Conservation (phyloP, 176 grass and related monocot genomes). For the Melocanna baccifera region DNA sequence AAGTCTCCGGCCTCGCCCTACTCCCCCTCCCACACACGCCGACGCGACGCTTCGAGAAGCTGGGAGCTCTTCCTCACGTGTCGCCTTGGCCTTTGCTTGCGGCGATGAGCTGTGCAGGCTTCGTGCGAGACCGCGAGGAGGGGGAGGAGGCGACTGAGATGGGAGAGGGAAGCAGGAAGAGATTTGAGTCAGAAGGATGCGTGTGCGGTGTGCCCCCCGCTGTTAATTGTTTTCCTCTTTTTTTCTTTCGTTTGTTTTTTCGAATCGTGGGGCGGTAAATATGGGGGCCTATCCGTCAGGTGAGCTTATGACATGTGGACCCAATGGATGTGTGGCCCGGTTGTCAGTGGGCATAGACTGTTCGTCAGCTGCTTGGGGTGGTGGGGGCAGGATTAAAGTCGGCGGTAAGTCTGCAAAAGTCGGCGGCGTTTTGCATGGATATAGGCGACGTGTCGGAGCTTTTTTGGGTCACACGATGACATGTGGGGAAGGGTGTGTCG, state of each 20-base stretch:
- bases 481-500: neutral
- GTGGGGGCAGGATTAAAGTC: neutral
- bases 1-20: neutral
- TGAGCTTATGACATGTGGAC: neutral
- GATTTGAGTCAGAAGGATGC: constrained; percentile 7
- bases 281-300: neutral
- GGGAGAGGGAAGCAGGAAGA: neutral
- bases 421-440: neutral
- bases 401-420: constrained; percentile 1
- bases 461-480: neutral
- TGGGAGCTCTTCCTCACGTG: neutral
- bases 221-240: neutral
- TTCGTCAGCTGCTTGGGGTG: neutral
- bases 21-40: neutral
- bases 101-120: constrained; percentile 10
- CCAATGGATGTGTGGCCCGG: accelerated
- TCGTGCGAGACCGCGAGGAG: neutral
- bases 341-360: neutral
- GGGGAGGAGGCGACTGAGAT: neutral
- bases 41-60: neutral
- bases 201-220: constrained; percentile 23
- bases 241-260: constrained; percentile 8
- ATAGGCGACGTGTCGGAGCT: constrained; percentile 4
- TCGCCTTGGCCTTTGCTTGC: constrained; percentile 4
- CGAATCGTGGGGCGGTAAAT: constrained; percentile 32